These are phyloP conservation scores for Neofusicoccum umdonicola DNA, from an alignment of 2,329 filamentous ascomycete genomes.

Conservation along the genomic window DNA sequence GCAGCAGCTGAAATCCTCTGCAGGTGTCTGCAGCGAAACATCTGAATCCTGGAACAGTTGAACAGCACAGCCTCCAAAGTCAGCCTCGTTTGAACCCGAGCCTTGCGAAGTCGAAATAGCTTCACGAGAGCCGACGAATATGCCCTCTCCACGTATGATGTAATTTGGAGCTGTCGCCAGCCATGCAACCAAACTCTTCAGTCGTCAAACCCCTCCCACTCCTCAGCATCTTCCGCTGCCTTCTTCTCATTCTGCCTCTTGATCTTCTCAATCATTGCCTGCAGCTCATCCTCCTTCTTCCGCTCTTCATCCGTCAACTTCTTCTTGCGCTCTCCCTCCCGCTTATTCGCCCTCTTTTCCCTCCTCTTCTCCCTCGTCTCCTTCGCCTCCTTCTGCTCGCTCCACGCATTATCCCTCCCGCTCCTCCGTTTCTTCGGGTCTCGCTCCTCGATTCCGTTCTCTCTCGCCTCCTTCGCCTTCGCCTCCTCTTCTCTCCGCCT, in stretches of 20 bases:
- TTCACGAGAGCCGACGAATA: too few relatives aligned
- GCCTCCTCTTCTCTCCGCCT: conserved; percentile 38
- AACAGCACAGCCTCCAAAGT: too few relatives aligned
- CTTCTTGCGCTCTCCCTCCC: conserved; percentile 21
- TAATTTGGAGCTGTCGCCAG: too few relatives aligned
- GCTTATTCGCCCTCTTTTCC: conserved; percentile 33
- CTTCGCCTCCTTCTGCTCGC: conserved; percentile 35
- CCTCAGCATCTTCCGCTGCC: conserved; percentile 21
- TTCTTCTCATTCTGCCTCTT: conserved; percentile 26
- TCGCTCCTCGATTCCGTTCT: conserved; percentile 12
- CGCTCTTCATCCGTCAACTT: conserved; percentile 36
- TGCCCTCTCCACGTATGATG: too few relatives aligned
- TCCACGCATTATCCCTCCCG: conserved; percentile 33
- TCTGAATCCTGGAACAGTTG: too few relatives aligned
- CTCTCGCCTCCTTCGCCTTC: conserved; percentile 25
- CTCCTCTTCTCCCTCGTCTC: conserved; percentile 31
- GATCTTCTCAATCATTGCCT: conserved; percentile 25
- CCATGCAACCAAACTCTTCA: not conserved
- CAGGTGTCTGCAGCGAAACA: too few relatives aligned
- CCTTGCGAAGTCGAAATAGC: too few relatives aligned
- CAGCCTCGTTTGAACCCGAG: too few relatives aligned
- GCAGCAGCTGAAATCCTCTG: too few relatives aligned
- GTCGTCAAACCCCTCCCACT: conserved; percentile 30
- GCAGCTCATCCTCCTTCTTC: conserved; percentile 25
- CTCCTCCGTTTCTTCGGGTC: conserved; percentile 21